Percentiles rank a stretch among this genome's conserved stretches.
Conservation (phyloP, 768 basidiomycete species). For the Hericium coralloides region DNA sequence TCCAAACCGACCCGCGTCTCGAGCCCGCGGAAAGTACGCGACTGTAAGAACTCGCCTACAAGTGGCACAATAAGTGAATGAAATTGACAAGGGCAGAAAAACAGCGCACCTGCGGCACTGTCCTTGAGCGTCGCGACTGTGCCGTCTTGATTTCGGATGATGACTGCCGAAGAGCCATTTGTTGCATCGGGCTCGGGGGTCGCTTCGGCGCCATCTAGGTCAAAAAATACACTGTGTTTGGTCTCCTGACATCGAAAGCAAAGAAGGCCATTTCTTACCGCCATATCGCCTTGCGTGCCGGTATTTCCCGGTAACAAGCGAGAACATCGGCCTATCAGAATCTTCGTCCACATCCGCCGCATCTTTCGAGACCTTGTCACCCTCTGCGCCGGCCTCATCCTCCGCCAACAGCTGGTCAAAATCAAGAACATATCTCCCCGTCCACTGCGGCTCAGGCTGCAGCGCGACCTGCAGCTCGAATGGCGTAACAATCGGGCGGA, state of each 20-base stretch:
- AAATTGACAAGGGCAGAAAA: not conserved
- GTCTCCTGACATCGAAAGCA: conserved; percentile 1
- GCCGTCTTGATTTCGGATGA: conserved; percentile 56
- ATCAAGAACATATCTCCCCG: conserved; percentile 70
- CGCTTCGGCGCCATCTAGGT: conserved; percentile 7
- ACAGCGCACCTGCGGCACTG: conserved; percentile 59
- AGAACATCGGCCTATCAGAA: conserved; percentile 72
- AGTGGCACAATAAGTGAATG: not conserved
- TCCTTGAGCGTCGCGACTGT: conserved; percentile 46
- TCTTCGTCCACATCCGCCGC: conserved; percentile 38
- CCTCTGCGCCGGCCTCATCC: not conserved
- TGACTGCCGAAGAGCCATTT: conserved; percentile 33
- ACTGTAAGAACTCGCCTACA: conserved; percentile 61
- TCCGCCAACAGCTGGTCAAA: conserved; percentile 51
- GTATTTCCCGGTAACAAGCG: conserved; percentile 79
- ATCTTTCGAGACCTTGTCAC: not conserved
- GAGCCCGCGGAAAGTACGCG: conserved; percentile 71
- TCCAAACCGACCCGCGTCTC: conserved; percentile 74
- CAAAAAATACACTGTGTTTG: not conserved
- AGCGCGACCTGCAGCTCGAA: conserved; percentile 84
- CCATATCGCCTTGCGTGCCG: conserved; percentile 68
- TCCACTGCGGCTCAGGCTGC: conserved; percentile 61
- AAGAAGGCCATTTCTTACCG: conserved; percentile 15
- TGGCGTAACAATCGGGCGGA: conserved; percentile 87
- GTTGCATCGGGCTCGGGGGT: conserved; percentile 9